Conservation (phyloP, 129 eudicot genomes). For the Deinandra increscens region DNA sequence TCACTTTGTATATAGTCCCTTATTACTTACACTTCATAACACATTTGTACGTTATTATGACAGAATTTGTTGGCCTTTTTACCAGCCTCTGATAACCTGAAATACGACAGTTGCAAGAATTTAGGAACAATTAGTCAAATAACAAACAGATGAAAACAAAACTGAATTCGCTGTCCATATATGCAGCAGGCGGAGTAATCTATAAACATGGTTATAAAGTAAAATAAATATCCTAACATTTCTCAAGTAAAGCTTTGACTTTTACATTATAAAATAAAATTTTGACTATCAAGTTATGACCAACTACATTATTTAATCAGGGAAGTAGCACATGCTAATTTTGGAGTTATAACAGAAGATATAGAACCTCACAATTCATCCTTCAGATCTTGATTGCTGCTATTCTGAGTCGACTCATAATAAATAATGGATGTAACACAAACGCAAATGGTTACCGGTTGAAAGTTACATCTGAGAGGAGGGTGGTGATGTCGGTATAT, state of each 20-base stretch:
- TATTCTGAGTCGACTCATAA: constrained; percentile 23
- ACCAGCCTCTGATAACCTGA: background rate
- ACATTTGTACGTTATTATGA: background rate
- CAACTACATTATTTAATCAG: constrained; percentile 17
- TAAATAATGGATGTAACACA: too few relatives aligned
- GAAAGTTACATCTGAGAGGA: too few relatives aligned
- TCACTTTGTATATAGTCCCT: background rate
- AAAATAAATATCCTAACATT: too few relatives aligned
- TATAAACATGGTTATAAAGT: too few relatives aligned
- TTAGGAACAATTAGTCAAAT: too few relatives aligned
- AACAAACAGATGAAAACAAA: constrained; percentile 25
- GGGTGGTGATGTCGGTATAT: too few relatives aligned
- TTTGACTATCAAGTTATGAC: background rate
- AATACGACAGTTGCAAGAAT: background rate
- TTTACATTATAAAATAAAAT: constrained; percentile 5
- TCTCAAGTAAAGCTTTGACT: constrained; percentile 26
- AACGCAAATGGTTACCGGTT: too few relatives aligned
- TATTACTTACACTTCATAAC: background rate
- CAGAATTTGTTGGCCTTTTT: background rate
- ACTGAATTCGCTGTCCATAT: background rate
- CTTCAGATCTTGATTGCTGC: constrained; percentile 41
- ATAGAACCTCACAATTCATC: constrained; percentile 41
- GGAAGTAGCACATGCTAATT: constrained; percentile 22
- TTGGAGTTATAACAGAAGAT: constrained; percentile 20
- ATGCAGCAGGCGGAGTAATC: background rate